Base-by-base conservation (phyloP, 2,329 filamentous ascomycete species). In the Neurospora sp. region DNA sequence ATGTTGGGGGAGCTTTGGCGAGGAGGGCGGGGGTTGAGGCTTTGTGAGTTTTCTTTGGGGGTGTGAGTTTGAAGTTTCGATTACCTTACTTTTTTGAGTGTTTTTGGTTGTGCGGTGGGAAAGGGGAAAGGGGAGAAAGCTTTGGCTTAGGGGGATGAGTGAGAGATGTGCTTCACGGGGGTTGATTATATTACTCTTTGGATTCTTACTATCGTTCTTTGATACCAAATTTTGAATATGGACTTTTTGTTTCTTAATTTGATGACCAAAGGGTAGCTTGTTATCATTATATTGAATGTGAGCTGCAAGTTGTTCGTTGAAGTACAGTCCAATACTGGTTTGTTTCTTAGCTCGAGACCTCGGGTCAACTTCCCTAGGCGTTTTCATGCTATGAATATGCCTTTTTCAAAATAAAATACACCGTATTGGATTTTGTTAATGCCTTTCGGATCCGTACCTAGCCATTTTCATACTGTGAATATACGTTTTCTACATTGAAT, bases 21-120 rank as follows among this genome's bases (percentile, higher is more conserved):
- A 82, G 81, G 74, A 86, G 79, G 52, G 86, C 80, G 2, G 81
- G 81, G 3, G 83, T 89, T 17, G 84, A 85, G 78, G 57, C 87
- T 81, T 74, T 84, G 78, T 82, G 69, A 33, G 23, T n/a, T 19
- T 23, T 41, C n/a, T 70, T 33, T 68, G 69, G 69, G 71, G 69
- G 37, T 68, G 67, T 68, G 68, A 19, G 68, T 68, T 66, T 69
- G 28, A 37, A 23, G 33, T 69, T 46, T 70, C 43, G 46, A 68
- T 67, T 17, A 71, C 52, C 15, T 72, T 41, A 71, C 52, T n/a
- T 72, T 41, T 67, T 4, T 67, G 8, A 15, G 40, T 66, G 33
- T 52, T 67, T 38, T 38, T 15, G 43, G 8, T 12, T 43, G 36
- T 62, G 3, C 1, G 23, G 43, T 8, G 19, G 43, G 2, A 17